Percentiles rank a stretch among this genome's conserved stretches.
These are phyloP conservation scores for Venturia oleaginea DNA, from an alignment of 2,329 filamentous ascomycete species.

Conservation along the genomic window DNA sequence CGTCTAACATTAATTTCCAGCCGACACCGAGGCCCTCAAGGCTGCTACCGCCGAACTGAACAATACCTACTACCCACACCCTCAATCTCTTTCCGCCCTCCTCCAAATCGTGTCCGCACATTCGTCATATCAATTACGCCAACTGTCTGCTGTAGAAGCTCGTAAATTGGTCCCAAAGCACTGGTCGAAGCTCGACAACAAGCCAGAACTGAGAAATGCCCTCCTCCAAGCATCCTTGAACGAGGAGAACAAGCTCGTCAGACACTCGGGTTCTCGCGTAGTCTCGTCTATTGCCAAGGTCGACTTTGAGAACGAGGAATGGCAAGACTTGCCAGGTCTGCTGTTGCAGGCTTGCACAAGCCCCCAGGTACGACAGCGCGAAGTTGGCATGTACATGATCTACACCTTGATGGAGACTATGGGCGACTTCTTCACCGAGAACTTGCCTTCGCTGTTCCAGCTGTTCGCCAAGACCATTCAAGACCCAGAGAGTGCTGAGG, in stretches of 20 bases:
- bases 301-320: constrained; percentile 81
- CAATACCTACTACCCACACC: constrained; percentile 65
- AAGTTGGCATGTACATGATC: constrained; percentile 87
- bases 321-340: constrained; percentile 69
- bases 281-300: constrained; percentile 78
- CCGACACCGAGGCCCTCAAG: constrained; percentile 63
- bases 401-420: constrained; percentile 86
- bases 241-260: constrained; percentile 66
- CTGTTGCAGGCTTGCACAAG: constrained; percentile 73
- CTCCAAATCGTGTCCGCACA: constrained; percentile 83
- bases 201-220: constrained; percentile 69
- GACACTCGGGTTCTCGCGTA: constrained; percentile 80
- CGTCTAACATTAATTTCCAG: constrained; percentile 36
- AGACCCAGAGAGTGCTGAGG: constrained; percentile 83
- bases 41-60: constrained; percentile 13
- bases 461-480: constrained; percentile 82
- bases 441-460: constrained; percentile 68
- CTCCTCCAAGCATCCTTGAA: constrained; percentile 75
- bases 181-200: constrained; percentile 74
- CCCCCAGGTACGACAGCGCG: constrained; percentile 66
- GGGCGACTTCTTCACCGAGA: constrained; percentile 73
- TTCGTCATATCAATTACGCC: constrained; percentile 61
- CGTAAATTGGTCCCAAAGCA: constrained; percentile 75
- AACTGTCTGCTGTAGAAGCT: constrained; percentile 86
- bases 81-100: constrained; percentile 74